These are phyloP conservation scores for Chenopodium quinoa DNA, from an alignment of 148 eudicot species.

Conservation along the genomic window DNA sequence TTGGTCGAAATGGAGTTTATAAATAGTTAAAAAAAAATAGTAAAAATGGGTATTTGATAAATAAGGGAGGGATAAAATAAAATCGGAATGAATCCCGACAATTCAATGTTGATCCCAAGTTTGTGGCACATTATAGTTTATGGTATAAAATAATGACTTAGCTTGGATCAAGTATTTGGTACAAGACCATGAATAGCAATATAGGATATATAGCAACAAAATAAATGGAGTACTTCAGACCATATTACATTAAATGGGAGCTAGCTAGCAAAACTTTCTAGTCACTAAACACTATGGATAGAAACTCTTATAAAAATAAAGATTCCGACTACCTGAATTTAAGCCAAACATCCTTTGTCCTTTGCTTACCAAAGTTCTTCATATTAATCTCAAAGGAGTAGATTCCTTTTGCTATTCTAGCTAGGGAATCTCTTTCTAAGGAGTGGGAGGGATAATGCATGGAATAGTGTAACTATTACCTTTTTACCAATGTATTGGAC, in stretches of 20 bases:
- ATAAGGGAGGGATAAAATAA: too few relatives aligned
- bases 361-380: slow-evolving; percentile 7
- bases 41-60: too few relatives aligned
- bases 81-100: too few relatives aligned
- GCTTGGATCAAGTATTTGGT: too few relatives aligned
- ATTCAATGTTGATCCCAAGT: too few relatives aligned
- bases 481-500: background rate
- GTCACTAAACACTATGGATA: slow-evolving; percentile 25
- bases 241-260: slow-evolving; percentile 12
- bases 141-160: too few relatives aligned
- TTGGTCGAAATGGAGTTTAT: too few relatives aligned
- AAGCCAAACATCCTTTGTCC: slow-evolving; percentile 20
- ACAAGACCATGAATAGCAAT: too few relatives aligned
- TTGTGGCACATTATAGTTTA: too few relatives aligned
- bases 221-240: too few relatives aligned
- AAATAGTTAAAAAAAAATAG: too few relatives aligned
- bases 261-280: slow-evolving; percentile 25
- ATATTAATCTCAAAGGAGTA: slow-evolving; percentile 13
- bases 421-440: background rate
- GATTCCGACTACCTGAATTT: slow-evolving; percentile 6
- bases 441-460: background rate
- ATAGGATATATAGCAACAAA: too few relatives aligned
- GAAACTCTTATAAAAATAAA: slow-evolving; percentile 15
- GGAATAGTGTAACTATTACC: slow-evolving; percentile 2
- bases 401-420: slow-evolving; percentile 22